A percentile compares a stretch with the other conserved stretches of the same genome.
Evolutionary conservation across 2,329 filamentous ascomycete genomes (phyloP).

Genomic region (Colletotrichum filicis): DNA sequence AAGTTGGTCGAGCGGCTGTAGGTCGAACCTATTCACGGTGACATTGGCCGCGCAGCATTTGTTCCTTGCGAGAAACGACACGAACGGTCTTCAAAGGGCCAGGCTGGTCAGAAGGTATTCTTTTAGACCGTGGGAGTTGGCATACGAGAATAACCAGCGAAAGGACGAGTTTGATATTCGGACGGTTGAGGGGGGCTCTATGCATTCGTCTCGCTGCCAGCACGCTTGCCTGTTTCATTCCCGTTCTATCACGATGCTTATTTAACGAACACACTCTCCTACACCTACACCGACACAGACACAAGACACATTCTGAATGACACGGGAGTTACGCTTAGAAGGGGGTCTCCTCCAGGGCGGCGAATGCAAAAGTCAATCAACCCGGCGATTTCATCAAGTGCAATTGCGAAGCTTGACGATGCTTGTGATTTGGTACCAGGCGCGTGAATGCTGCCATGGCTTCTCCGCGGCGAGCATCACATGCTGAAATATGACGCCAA

Average conservation of each 20-base stretch:
- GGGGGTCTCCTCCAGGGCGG: slow-evolving; percentile 13
- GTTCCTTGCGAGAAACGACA: slow-evolving; percentile 28
- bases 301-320: slow-evolving; percentile 19
- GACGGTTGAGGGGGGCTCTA: slow-evolving; percentile 3
- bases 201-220: slow-evolving; percentile 25
- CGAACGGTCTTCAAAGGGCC: slow-evolving; percentile 4
- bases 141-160: slow-evolving; percentile 12
- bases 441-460: neutral
- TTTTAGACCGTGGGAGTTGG: slow-evolving; percentile 10
- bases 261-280: slow-evolving; percentile 32
- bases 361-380: slow-evolving; percentile 28
- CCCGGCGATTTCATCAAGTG: neutral
- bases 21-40: neutral
- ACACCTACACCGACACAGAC: slow-evolving; percentile 24
- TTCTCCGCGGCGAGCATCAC: neutral
- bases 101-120: slow-evolving; percentile 15
- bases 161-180: slow-evolving; percentile 11
- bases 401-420: neutral
- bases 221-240: slow-evolving; percentile 22
- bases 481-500: neutral
- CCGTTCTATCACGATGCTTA: slow-evolving; percentile 26
- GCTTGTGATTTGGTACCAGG: neutral
- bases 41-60: slow-evolving; percentile 13
- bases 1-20: slow-evolving; percentile 24
- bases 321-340: slow-evolving; percentile 30